Evolutionary conservation across 371 early-diverging fungal genomes (phyloP).

Genomic region (Mucor sp.): DNA sequence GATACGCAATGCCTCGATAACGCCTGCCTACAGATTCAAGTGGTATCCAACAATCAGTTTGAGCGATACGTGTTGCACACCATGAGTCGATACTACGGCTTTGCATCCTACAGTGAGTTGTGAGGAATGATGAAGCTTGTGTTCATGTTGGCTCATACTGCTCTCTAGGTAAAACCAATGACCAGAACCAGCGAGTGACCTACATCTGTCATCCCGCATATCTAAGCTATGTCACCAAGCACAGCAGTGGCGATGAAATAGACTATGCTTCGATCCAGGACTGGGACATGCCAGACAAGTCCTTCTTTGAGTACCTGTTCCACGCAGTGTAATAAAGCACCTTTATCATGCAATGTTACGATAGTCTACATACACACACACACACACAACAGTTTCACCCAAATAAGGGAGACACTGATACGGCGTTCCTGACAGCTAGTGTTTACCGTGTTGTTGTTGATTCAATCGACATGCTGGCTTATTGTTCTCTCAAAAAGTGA

Average conservation of each 20-base stretch:
- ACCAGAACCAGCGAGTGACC: conserved; percentile 24
- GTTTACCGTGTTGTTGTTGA: background rate
- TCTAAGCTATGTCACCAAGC: conserved; percentile 16
- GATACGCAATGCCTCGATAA: conserved; percentile 5
- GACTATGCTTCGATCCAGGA: conserved; percentile 10
- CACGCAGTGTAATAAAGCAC: background rate
- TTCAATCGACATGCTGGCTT: background rate
- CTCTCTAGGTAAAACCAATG: conserved; percentile 12
- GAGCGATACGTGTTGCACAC: conserved; percentile 31
- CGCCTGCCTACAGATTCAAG: conserved; percentile 19
- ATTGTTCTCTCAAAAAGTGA: background rate
- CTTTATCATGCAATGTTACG: background rate
- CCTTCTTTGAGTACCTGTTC: conserved; percentile 37
- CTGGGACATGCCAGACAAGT: conserved; percentile 24
- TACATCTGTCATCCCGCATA: conserved; percentile 33
- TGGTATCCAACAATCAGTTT: conserved; percentile 31
- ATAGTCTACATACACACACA: background rate
- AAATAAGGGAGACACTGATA: background rate
- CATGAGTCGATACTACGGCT: conserved; percentile 34
- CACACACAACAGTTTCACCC: background rate
- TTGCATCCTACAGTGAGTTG: conserved; percentile 34
- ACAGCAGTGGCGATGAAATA: background rate
- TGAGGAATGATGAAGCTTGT: no score
- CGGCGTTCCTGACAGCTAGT: background rate
- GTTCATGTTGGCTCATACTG: no score